Evolutionary conservation across 179 eudicot species (phyloP).

Genomic region (Amaranthus tricolor): DNA sequence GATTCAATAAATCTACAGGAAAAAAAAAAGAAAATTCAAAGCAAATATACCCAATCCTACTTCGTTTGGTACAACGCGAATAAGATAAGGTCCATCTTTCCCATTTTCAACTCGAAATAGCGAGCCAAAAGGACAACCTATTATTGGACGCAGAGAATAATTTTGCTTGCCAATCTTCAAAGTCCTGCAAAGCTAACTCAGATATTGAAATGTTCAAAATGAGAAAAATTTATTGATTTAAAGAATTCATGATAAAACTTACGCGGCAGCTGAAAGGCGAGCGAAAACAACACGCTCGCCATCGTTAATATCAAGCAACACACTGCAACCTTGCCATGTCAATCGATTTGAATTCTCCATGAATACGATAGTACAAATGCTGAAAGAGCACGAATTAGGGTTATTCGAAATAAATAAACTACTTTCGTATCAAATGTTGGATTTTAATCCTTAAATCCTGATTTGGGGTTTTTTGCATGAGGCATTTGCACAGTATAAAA

Average conservation of each 20-base stretch:
- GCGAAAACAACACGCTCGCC: constrained; percentile 88
- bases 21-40: background rate
- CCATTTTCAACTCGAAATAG: constrained; percentile 70
- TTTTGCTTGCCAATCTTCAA: constrained; percentile 74
- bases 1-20: too few relatives aligned
- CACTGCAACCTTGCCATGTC: constrained; percentile 93
- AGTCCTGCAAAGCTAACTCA: constrained; percentile 41
- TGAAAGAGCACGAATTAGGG: too few relatives aligned
- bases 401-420: too few relatives aligned
- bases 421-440: too few relatives aligned
- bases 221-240: background rate
- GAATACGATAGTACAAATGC: too few relatives aligned
- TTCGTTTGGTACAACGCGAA: constrained; percentile 39
- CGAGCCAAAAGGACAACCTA: constrained; percentile 86
- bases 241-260: constrained; percentile 7
- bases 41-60: background rate
- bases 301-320: constrained; percentile 84
- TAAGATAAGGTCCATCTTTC: constrained; percentile 56
- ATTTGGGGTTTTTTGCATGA: too few relatives aligned
- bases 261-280: constrained; percentile 80
- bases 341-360: constrained; percentile 36
- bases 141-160: constrained; percentile 63
- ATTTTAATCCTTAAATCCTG: too few relatives aligned
- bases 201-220: background rate
- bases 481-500: too few relatives aligned